Percentiles rank a stretch among this genome's conserved stretches.
phyloP scores from a whole-genome alignment of 345 rosid genomes.

The Bruguiera gymnorhiza region DNA sequence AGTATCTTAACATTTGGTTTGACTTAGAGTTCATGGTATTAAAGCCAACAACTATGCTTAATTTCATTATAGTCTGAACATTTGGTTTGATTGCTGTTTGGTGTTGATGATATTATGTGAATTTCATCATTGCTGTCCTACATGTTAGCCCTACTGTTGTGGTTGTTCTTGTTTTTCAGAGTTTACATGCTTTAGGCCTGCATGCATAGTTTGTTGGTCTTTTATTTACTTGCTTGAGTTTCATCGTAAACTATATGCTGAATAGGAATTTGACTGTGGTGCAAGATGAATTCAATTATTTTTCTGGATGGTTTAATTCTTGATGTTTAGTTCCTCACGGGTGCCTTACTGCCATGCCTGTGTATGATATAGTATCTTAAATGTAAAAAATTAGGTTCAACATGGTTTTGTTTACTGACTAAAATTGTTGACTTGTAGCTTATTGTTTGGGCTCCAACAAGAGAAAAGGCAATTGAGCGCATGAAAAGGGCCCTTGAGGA shows the following conservation, averaged over 20 bases:
- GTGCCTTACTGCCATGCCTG: slow-evolving; percentile 1
- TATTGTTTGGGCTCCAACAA: slow-evolving; percentile 96
- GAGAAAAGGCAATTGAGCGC: slow-evolving; percentile 95
- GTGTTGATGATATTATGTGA: too few species aligned
- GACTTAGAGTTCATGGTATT: too few species aligned
- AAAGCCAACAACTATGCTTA: too few species aligned
- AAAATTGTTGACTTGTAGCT: slow-evolving; percentile 44
- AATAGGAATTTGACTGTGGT: not conserved
- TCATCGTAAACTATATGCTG: not conserved
- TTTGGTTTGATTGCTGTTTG: too few species aligned
- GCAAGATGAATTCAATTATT: not conserved
- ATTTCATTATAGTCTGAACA: too few species aligned
- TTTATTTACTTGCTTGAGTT: not conserved
- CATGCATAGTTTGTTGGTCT: not conserved
- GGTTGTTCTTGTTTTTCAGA: too few species aligned
- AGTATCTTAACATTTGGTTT: too few species aligned
- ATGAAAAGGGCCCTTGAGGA: slow-evolving; percentile 98
- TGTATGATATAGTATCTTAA: not conserved
- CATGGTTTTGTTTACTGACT: slow-evolving; percentile 11
- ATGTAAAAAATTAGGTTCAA: slow-evolving; percentile 6
- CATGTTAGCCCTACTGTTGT: too few species aligned
- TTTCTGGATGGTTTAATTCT: not conserved
- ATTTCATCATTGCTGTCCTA: too few species aligned
- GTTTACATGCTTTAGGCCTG: too few species aligned
- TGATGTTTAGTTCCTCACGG: not conserved